Conservation (phyloP, 192 early-diverging fungal species). For the Entophlyctis luteolus region DNA sequence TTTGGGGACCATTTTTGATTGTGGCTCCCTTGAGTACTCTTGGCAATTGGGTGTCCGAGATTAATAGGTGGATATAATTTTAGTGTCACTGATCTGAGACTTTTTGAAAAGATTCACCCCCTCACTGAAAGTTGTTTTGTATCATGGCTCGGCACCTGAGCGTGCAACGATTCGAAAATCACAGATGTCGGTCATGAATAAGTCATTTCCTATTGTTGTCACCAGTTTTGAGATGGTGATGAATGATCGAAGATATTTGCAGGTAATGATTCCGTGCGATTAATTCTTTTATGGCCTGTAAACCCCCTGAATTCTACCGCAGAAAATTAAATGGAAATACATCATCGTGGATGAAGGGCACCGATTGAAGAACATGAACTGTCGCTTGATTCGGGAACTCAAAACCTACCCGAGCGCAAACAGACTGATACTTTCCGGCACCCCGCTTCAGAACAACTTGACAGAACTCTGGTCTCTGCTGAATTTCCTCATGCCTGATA, state of each 20-base stretch:
- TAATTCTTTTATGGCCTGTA: conserved; percentile 9
- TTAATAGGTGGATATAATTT: conserved; percentile 58
- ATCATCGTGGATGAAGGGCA: conserved; percentile 96
- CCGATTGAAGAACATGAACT: conserved; percentile 93
- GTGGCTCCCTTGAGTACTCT: conserved; percentile 87
- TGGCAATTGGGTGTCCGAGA: conserved; percentile 88
- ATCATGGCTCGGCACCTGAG: conserved; percentile 76
- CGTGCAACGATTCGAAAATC: conserved; percentile 65
- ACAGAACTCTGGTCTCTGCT: conserved; percentile 92
- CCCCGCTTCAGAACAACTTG: conserved; percentile 89
- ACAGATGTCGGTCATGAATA: conserved; percentile 58
- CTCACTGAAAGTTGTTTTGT: conserved; percentile 70
- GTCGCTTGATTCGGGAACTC: conserved; percentile 80
- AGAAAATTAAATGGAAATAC: conserved; percentile 74
- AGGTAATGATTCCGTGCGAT: conserved; percentile 11
- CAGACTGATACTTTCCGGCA: conserved; percentile 84
- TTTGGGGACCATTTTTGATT: conserved; percentile 84
- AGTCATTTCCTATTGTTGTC: conserved; percentile 76
- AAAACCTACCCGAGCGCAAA: conserved; percentile 82
- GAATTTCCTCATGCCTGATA: conserved; percentile 92
- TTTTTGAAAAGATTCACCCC: conserved; percentile 65
- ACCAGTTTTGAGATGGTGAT: conserved; percentile 90
- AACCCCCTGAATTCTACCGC: not conserved
- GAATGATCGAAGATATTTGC: conserved; percentile 72
- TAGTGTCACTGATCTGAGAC: not conserved